These are phyloP conservation scores for Phylloporus sp. DNA, from an alignment of 768 basidiomycete genomes.

Conservation along the genomic window DNA sequence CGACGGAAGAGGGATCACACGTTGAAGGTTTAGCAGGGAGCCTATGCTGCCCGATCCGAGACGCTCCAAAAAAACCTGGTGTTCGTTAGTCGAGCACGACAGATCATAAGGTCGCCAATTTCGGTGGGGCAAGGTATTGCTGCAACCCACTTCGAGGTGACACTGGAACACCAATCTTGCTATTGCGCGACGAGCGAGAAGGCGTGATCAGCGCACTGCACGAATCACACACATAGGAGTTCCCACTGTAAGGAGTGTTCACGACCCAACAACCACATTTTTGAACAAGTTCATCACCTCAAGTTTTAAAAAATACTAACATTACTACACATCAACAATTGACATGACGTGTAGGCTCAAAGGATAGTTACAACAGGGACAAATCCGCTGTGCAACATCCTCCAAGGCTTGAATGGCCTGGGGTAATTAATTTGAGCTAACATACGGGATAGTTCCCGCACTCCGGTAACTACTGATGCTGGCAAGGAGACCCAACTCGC, in stretches of 20 bases:
- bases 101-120: too few relatives aligned
- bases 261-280: too few relatives aligned
- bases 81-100: background rate
- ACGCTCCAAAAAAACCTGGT: slow-evolving; percentile 18
- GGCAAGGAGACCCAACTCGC: slow-evolving; percentile 5
- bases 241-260: too few relatives aligned
- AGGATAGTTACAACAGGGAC: slow-evolving; percentile 2
- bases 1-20: background rate
- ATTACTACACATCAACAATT: slow-evolving; percentile 31
- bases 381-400: slow-evolving; percentile 5
- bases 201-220: too few relatives aligned
- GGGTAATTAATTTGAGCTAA: slow-evolving; percentile 36
- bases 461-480: slow-evolving; percentile 18
- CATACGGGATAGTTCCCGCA: slow-evolving; percentile 25
- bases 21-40: background rate
- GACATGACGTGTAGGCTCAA: slow-evolving; percentile 34
- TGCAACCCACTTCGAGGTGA: too few relatives aligned
- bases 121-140: too few relatives aligned
- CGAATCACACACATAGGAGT: background rate
- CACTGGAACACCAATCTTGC: too few relatives aligned
- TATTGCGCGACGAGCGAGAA: too few relatives aligned
- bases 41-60: slow-evolving; percentile 12
- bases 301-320: background rate
- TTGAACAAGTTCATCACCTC: too few relatives aligned
- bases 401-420: slow-evolving; percentile 33